Evolutionary conservation across 2,329 filamentous ascomycete genomes (phyloP).

Genomic region (Nothopassalora personata): DNA sequence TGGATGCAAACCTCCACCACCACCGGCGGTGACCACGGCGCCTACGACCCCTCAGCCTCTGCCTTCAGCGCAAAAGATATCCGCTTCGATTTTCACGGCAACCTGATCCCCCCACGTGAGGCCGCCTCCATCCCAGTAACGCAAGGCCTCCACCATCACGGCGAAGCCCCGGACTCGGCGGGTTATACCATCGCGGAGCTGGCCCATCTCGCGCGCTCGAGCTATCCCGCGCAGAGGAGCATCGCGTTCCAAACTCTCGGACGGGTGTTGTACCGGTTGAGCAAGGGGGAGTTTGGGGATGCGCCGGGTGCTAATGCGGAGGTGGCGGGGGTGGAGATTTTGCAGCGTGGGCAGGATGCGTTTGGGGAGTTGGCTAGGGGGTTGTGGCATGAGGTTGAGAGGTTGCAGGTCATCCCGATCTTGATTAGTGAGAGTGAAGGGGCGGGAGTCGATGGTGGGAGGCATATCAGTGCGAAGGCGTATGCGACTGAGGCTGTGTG

Average conservation of each 20-base stretch:
- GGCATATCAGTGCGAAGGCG: conserved; percentile 70
- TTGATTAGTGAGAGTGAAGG: conserved; percentile 68
- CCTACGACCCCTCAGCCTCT: conserved; percentile 74
- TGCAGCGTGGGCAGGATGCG: conserved; percentile 39
- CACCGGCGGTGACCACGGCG: conserved; percentile 48
- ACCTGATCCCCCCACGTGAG: conserved; percentile 69
- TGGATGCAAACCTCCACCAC: conserved; percentile 71
- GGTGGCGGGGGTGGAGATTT: neutral
- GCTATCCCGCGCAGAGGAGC: conserved; percentile 80
- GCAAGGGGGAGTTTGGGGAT: conserved; percentile 63
- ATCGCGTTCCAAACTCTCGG: conserved; percentile 89
- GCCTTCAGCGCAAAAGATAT: conserved; percentile 70
- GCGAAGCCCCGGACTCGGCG: conserved; percentile 83
- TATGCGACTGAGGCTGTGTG: conserved; percentile 88
- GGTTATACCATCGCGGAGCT: conserved; percentile 91
- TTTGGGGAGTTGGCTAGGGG: conserved; percentile 57
- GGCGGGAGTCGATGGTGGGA: conserved; percentile 50
- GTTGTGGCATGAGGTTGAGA: conserved; percentile 74
- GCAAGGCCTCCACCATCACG: conserved; percentile 87
- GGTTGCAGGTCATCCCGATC: conserved; percentile 69
- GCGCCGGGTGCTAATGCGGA: conserved; percentile 37
- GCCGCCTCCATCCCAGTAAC: conserved; percentile 69
- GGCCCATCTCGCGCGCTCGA: conserved; percentile 70
- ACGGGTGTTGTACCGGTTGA: conserved; percentile 75
- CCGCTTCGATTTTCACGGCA: conserved; percentile 82